Base-by-base conservation (phyloP, 768 basidiomycete genomes). In the Serendipita sp. region DNA sequence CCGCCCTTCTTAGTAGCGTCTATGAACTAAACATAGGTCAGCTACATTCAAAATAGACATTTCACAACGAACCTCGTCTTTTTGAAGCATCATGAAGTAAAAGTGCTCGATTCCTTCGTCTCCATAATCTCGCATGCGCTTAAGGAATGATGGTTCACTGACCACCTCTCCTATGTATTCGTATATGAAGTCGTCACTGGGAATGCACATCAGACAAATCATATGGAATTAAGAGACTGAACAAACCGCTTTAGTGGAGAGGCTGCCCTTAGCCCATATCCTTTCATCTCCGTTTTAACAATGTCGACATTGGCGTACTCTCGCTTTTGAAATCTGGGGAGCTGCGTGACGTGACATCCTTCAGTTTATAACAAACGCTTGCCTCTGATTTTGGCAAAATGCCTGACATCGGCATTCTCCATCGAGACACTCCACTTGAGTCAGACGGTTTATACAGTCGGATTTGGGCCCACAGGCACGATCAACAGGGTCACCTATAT, bases 61-160 rank as follows among this genome's bases (percentile, higher is more conserved):
- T 4, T 15, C 0, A 2, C 3, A 29, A 74, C 83, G 64, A 68
- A 92, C 94, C 81, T 98, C 93, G 68, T 95, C 93, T 71, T 90
- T 92, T 75, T 99, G 96, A 65, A 99, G 74, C 88, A 95, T 94
- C 96, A 98, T 99, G 73, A 99, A 99, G 76, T 98, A 99, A 69
- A 98, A 99, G 73, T 98, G 96, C 62, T 82, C 79, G 67, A 97
- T 92, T 16, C 95, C 95, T 72, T 96, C 91, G 46, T 85, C 82
- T 1, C 83, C 94, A 72, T 99, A 99, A 6, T 87, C 86, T 44
- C 87, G 82, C 91, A 99, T 97, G 34, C 95, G 84, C 73, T 90
- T 91, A 74, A 87, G 83, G 73, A 99, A 96, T 15, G 87, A 86
- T 10, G 77, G 75, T 40, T 91, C 87, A 65, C 83, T 87, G 68